Conservation (phyloP, 495 filamentous ascomycete species). For the Trichocladium uniseriatum region DNA sequence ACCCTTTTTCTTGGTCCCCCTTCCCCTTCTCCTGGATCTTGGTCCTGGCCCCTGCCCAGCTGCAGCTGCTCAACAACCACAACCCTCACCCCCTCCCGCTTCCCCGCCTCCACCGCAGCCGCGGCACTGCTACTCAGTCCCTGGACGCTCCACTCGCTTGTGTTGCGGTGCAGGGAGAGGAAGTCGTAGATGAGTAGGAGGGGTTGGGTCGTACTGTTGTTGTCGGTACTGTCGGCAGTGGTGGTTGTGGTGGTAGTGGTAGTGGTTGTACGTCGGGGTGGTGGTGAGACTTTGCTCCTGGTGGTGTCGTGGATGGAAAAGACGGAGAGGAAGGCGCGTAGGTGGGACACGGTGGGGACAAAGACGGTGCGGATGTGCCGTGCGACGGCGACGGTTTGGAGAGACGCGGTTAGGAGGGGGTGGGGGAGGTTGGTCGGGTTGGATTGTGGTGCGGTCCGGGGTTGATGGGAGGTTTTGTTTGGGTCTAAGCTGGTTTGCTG, state of each 20-base stretch:
- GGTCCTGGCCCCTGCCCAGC: not conserved
- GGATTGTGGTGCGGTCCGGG: too few species aligned
- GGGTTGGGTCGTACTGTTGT: conserved; percentile 4
- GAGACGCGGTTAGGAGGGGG: conserved; percentile 49
- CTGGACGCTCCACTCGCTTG: conserved; percentile 75
- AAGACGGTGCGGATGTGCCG: conserved; percentile 59
- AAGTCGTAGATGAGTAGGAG: conserved; percentile 57
- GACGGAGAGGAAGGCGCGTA: conserved; percentile 63
- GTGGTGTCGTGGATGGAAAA: conserved; percentile 30
- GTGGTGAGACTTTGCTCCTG: conserved; percentile 3
- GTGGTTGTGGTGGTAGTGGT: conserved; percentile 7
- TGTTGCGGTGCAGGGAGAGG: conserved; percentile 57
- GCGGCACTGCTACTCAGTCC: conserved; percentile 65
- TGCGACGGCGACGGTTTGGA: conserved; percentile 60
- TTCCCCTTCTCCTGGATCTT: conserved; percentile 15
- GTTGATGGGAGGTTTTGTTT: not conserved
- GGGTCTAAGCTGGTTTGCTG: not conserved
- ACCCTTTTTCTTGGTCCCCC: conserved; percentile 19
- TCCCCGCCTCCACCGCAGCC: conserved; percentile 55
- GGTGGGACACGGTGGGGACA: conserved; percentile 61
- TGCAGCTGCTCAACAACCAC: conserved; percentile 26
- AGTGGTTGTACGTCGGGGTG: conserved; percentile 21
- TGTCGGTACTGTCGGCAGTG: not conserved
- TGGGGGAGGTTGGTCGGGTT: not conserved
- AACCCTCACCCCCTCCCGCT: conserved; percentile 27